A percentile compares a stretch with the other conserved stretches of the same genome.
These are phyloP conservation scores for Vitis hybrid DNA, from an alignment of 177 flowering plant species.

Conservation along the genomic window DNA sequence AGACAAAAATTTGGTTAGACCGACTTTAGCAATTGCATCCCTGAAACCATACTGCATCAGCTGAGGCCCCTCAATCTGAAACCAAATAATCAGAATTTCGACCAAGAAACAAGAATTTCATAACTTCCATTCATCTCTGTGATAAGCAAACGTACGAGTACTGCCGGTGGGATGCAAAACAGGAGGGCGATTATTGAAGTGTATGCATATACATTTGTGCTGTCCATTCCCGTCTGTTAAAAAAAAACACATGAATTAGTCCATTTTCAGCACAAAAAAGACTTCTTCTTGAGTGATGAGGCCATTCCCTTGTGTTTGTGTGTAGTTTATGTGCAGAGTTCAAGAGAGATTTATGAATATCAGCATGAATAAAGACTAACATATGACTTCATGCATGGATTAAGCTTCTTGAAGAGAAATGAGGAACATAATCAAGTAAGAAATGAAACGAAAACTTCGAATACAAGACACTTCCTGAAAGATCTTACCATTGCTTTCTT, in stretches of 20 bases:
- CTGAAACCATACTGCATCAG: slow-evolving; percentile 62
- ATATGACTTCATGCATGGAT: no score
- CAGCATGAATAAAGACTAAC: no score
- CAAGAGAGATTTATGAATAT: no score
- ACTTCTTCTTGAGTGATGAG: not conserved
- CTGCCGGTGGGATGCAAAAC: slow-evolving; percentile 66
- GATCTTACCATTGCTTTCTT: slow-evolving; percentile 67
- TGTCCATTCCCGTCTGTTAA: slow-evolving; percentile 69
- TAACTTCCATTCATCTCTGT: not conserved
- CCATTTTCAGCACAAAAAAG: not conserved
- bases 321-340: no score
- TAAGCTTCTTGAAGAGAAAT: no score
- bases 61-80: slow-evolving; percentile 70
- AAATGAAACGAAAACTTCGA: not conserved
- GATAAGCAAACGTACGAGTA: slow-evolving; percentile 38
- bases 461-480: not conserved
- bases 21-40: slow-evolving; percentile 69
- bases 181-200: slow-evolving; percentile 62
- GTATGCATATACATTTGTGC: slow-evolving; percentile 71
- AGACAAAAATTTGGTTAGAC: slow-evolving; percentile 53
- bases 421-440: no score
- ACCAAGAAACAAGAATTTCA: slow-evolving; percentile 2
- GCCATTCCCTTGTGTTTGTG: no score
- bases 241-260: not conserved
- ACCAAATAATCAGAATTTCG: not conserved